Evolutionary conservation across 352 stramenopile genomes (phyloP).

Genomic region (Phytophthora cryptogea): DNA sequence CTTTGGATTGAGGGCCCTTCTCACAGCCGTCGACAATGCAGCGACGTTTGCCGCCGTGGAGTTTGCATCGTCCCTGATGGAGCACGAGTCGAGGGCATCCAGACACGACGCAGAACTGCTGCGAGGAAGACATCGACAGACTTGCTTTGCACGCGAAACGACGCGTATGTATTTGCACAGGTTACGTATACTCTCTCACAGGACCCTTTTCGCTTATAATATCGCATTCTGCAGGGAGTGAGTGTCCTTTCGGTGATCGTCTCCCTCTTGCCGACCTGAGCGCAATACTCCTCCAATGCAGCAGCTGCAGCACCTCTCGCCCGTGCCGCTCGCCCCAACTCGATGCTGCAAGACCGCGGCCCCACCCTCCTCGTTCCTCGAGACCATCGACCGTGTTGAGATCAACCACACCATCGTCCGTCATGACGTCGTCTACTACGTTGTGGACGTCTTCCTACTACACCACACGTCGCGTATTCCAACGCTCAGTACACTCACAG

Average conservation of each 20-base stretch:
- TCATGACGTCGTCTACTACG: slow-evolving; percentile 50
- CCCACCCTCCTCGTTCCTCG: slow-evolving; percentile 41
- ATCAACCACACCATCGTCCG: slow-evolving; percentile 42
- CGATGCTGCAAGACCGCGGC: slow-evolving; percentile 28
- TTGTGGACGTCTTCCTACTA: slow-evolving; percentile 61
- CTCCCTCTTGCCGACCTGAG: background rate
- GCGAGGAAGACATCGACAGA: background rate
- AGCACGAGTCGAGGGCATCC: slow-evolving; percentile 72
- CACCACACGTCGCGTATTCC: slow-evolving; percentile 60
- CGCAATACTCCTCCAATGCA: no score
- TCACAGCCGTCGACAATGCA: slow-evolving; percentile 75
- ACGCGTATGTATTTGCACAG: background rate
- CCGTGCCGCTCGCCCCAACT: slow-evolving; percentile 58
- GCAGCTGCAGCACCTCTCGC: slow-evolving; percentile 59
- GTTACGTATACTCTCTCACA: background rate
- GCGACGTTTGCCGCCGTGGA: slow-evolving; percentile 57
- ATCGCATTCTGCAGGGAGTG: background rate
- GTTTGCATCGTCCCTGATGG: slow-evolving; percentile 72
- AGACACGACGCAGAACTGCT: background rate
- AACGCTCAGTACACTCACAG: slow-evolving; percentile 42
- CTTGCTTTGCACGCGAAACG: no score
- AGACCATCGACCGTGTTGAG: slow-evolving; percentile 50
- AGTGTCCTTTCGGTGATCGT: slow-evolving; percentile 4
- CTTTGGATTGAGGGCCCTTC: slow-evolving; percentile 65
- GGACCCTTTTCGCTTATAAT: background rate